A percentile compares a stretch with the other conserved stretches of the same genome.
phyloP scores from a whole-genome alignment of 1,284 basidiomycete species.

The Sanghuangporus sanghuang region DNA sequence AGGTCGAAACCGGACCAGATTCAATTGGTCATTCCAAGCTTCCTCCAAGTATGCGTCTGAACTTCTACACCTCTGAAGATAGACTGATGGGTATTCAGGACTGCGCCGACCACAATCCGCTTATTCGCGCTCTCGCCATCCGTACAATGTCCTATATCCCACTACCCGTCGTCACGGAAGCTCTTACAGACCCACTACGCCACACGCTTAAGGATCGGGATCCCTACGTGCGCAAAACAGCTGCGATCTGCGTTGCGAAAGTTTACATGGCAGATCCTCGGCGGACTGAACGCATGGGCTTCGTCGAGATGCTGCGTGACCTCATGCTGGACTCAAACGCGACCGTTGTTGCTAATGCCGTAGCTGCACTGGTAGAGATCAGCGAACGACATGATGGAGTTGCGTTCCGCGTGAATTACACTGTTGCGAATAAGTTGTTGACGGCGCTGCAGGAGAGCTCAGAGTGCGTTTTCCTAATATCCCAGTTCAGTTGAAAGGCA shows the following conservation, averaged over 20 bases:
- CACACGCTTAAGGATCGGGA: slow-evolving; percentile 88
- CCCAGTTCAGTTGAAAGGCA: not conserved
- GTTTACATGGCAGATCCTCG: slow-evolving; percentile 83
- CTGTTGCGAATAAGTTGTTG: slow-evolving; percentile 80
- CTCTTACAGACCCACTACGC: slow-evolving; percentile 79
- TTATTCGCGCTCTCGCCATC: slow-evolving; percentile 89
- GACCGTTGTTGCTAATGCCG: slow-evolving; percentile 92
- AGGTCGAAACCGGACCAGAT: slow-evolving; percentile 85
- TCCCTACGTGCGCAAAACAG: slow-evolving; percentile 95
- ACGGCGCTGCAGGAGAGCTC: slow-evolving; percentile 86
- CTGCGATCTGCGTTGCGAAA: slow-evolving; percentile 91
- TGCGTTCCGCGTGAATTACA: slow-evolving; percentile 79
- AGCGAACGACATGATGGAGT: slow-evolving; percentile 88
- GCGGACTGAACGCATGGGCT: slow-evolving; percentile 79
- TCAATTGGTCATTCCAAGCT: slow-evolving; percentile 82
- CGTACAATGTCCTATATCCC: slow-evolving; percentile 97
- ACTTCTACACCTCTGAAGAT: not conserved
- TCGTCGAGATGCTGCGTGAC: slow-evolving; percentile 82
- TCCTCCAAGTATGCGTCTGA: slow-evolving; percentile 62
- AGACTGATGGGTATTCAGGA: slow-evolving; percentile 47
- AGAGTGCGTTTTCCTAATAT: slow-evolving; percentile 54
- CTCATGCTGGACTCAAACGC: slow-evolving; percentile 91
- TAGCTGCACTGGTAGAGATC: slow-evolving; percentile 90
- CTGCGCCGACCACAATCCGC: slow-evolving; percentile 86
- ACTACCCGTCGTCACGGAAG: slow-evolving; percentile 74